Evolutionary conservation across 2,329 filamentous ascomycete species (phyloP).

Genomic region (Epichloe glyceriae): DNA sequence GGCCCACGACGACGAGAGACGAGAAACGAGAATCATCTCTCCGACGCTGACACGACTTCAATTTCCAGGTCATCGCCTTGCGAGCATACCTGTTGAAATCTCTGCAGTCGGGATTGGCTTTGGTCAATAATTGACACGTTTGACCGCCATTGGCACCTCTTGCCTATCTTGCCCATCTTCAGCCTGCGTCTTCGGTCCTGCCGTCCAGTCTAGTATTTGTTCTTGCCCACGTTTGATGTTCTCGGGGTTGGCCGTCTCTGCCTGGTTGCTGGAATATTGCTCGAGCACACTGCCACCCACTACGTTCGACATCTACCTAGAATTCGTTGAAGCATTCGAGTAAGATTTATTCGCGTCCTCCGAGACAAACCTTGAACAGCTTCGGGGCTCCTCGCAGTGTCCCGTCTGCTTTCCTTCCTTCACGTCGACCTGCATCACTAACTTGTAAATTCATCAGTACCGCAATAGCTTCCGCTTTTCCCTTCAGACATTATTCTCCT

Average conservation of each 20-base stretch:
- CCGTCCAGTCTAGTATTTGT: not conserved
- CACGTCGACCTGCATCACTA: not conserved
- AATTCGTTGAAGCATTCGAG: not conserved
- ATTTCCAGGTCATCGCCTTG: not conserved
- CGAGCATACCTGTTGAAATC: not conserved
- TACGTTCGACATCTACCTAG: not conserved
- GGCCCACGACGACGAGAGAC: slow-evolving; percentile 1
- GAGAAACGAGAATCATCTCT: not conserved
- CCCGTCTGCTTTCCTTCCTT: not conserved
- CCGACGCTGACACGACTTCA: not conserved
- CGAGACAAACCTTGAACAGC: not conserved
- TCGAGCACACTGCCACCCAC: slow-evolving; percentile 12
- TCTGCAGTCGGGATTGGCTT: not conserved
- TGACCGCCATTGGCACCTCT: not conserved
- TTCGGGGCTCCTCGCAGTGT: not conserved
- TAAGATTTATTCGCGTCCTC: not conserved
- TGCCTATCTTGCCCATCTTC: not conserved
- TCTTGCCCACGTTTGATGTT: not conserved
- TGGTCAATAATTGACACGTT: not conserved
- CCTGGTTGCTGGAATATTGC: slow-evolving; percentile 29
- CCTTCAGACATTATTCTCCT: not conserved
- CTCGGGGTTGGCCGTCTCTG: slow-evolving; percentile 1
- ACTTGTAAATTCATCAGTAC: not conserved
- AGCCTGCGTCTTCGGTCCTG: slow-evolving; percentile 2
- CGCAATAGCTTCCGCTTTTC: not conserved